Conservation (phyloP, 2,329 filamentous ascomycete species). For the Sporothrix globosa region DNA sequence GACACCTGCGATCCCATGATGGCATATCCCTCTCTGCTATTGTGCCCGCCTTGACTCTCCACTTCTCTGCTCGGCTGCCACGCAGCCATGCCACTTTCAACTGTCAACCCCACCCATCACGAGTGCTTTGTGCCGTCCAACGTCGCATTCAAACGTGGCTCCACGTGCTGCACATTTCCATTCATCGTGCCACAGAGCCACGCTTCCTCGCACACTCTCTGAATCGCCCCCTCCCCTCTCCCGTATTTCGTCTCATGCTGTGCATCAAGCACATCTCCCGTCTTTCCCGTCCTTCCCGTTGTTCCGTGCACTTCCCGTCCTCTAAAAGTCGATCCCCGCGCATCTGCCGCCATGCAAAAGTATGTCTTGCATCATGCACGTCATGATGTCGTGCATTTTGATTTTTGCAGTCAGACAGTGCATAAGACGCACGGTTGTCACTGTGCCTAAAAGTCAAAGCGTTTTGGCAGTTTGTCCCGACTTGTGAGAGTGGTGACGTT, state of each 20-base stretch:
- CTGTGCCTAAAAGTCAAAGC: background rate
- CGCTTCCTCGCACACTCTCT: too few relatives aligned
- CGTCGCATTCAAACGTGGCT: background rate
- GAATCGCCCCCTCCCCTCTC: background rate
- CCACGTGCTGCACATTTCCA: background rate
- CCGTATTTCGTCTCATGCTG: background rate
- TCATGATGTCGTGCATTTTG: constrained; percentile 20
- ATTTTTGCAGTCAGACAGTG: background rate
- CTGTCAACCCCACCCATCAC: background rate
- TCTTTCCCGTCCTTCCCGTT: background rate
- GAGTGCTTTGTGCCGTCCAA: constrained; percentile 12
- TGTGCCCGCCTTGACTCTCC: background rate
- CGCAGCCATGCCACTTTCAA: background rate
- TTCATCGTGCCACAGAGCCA: too few relatives aligned
- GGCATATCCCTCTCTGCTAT: background rate
- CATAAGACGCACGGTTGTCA: background rate
- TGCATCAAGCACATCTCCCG: background rate
- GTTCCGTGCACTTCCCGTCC: background rate
- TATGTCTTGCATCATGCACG: constrained; percentile 12
- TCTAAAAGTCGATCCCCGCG: background rate
- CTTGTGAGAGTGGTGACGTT: background rate
- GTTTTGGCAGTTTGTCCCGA: background rate
- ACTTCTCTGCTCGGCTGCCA: background rate
- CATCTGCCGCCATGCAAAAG: background rate
- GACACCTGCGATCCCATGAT: background rate